Conservation (phyloP, 306 rosid genomes). For the Rosa multiflora region DNA sequence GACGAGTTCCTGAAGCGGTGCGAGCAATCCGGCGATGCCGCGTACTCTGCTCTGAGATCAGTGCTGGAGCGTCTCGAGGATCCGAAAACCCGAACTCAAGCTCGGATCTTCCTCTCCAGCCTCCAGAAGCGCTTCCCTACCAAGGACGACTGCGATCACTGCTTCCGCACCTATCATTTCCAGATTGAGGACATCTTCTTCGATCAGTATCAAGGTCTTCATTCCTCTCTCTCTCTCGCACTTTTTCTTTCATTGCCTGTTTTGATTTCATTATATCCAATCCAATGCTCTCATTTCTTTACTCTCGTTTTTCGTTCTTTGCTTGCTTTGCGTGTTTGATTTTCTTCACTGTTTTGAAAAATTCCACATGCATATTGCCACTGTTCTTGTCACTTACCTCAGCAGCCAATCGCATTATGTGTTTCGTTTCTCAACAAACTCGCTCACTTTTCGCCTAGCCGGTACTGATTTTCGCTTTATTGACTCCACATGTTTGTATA, state of each 20-base stretch:
- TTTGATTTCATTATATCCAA: too few species aligned
- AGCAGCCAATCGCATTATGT: neutral
- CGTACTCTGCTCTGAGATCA: conserved; percentile 67
- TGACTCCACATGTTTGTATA: neutral
- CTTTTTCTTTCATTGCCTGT: too few species aligned
- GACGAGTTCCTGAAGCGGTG: conserved; percentile 71
- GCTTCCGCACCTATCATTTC: conserved; percentile 71
- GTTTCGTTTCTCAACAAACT: neutral
- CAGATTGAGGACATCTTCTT: conserved; percentile 80
- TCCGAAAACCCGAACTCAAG: conserved; percentile 59
- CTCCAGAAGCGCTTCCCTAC: conserved; percentile 70
- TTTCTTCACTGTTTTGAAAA: neutral
- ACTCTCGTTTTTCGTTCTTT: neutral
- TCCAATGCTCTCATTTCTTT: neutral
- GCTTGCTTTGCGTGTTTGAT: neutral
- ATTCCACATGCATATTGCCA: neutral
- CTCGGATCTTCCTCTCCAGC: conserved; percentile 84
- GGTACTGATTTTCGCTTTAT: neutral
- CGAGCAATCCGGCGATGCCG: conserved; percentile 76
- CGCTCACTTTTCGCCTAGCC: neutral
- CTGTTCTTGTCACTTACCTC: neutral
- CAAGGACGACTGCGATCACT: conserved; percentile 55
- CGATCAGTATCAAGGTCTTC: conserved; percentile 62
- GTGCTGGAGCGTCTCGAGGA: conserved; percentile 77
- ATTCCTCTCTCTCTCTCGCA: neutral